phyloP scores from a whole-genome alignment of 345 rosid genomes.

The Camelina laxa region DNA sequence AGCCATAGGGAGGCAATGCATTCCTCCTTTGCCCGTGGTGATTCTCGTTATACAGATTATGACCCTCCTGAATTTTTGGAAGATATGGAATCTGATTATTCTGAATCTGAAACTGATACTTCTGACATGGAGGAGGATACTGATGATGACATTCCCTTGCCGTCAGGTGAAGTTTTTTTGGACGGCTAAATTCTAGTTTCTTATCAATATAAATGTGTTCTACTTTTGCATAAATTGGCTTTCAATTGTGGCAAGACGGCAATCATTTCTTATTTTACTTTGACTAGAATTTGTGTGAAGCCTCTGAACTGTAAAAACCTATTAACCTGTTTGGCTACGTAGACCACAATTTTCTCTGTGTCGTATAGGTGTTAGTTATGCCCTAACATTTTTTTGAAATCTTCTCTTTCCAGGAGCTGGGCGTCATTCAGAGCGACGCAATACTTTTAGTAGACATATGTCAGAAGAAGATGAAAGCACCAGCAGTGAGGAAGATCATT shows the following conservation, averaged over 20 bases:
- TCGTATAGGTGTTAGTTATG: not conserved
- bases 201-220: constrained; percentile 15
- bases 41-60: constrained; percentile 50
- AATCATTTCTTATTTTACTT: constrained; percentile 16
- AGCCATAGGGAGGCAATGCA: constrained; percentile 53
- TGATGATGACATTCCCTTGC: constrained; percentile 64
- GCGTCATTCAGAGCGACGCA: constrained; percentile 36
- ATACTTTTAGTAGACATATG: constrained; percentile 49
- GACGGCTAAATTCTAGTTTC: constrained; percentile 26
- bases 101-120: constrained; percentile 75
- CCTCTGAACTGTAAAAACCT: constrained; percentile 1
- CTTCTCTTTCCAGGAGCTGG: constrained; percentile 40
- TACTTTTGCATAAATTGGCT: constrained; percentile 9
- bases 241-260: not conserved
- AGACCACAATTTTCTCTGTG: constrained; percentile 1
- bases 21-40: constrained; percentile 52
- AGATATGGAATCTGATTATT: constrained; percentile 60
- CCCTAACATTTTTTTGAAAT: constrained; percentile 38
- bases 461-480: constrained; percentile 63
- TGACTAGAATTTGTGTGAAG: constrained; percentile 16
- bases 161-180: constrained; percentile 61
- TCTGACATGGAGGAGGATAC: constrained; percentile 87
- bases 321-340: not conserved
- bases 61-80: constrained; percentile 64
- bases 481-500: constrained; percentile 74